Evolutionary conservation across 768 basidiomycete genomes (phyloP), one percentile per base, ranked within the genome.

Genomic region (Pholiota microspora): DNA sequence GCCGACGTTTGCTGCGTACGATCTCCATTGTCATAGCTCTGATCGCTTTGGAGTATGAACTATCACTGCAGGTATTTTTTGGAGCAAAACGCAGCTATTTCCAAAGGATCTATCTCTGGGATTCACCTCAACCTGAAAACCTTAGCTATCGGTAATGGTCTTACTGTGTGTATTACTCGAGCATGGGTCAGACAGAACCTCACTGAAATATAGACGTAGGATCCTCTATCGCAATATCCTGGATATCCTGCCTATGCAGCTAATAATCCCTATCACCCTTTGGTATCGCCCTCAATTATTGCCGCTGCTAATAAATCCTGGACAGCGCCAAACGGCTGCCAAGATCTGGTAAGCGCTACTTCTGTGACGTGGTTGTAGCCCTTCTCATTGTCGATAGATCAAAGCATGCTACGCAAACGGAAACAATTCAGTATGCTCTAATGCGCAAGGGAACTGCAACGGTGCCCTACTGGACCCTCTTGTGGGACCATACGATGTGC

Each of bases 1-100:
- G 2, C 86, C 86, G 0, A 75, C 78, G 31, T 88, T 88, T 57
- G 85, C 86, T 49, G 77, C 81, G 60, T 77, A 56, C 59, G 72
- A 42, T 16, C 10, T 23, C 16, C 2, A 21, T 42, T 42, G 23
- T 23, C 21, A 16, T 42, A 3, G 18, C 10, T 40, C 16, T 1
- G 10, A 23, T 23, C 8, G 15, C n/a, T 16, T 4, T 7, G 4
- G 4, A 23, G 10, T 21, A 6, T 36, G 8, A 7, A 9, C 35
- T 36, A 10, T 2, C n/a, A 27, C 15, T 42, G 12, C 27, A 81
- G 74, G 6, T 70, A 84, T 58, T 82, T 86, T 72, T 69, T 85
- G 8, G 59, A 74, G 5, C 83, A 85, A 62, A 85, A 86, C 55
- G 69, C 75, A n/a, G 81, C 74, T 5, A 84, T 86, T 34, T 70